A percentile compares a stretch with the other conserved stretches of the same genome.
Evolutionary conservation across 768 basidiomycete genomes (phyloP).

Genomic region (Boletus insuetus): DNA sequence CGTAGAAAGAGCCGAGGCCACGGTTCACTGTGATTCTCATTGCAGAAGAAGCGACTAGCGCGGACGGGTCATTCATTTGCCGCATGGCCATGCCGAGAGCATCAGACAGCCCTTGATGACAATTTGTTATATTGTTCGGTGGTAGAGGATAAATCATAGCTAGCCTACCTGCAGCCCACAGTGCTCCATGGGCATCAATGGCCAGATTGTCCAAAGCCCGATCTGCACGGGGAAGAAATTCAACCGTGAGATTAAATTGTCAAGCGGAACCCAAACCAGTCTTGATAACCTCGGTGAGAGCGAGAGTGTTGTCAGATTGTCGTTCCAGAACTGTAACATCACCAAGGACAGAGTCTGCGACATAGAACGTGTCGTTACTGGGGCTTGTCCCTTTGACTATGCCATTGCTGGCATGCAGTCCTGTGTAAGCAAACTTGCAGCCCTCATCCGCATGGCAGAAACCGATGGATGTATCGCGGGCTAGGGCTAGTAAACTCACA

Average conservation of each 20-base stretch:
- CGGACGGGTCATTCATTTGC: constrained; percentile 43
- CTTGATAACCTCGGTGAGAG: constrained; percentile 49
- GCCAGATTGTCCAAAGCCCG: constrained; percentile 58
- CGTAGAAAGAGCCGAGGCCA: constrained; percentile 50
- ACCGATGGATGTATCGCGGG: constrained; percentile 48
- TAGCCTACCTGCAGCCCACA: constrained; percentile 60
- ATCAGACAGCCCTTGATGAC: constrained; percentile 42
- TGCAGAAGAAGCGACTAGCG: constrained; percentile 46
- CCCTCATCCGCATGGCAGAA: constrained; percentile 61
- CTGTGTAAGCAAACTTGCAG: constrained; percentile 56
- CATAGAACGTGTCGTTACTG: constrained; percentile 62
- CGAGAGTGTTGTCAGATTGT: constrained; percentile 57
- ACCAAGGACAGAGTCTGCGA: constrained; percentile 46
- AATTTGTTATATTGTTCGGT: not conserved
- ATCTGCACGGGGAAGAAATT: constrained; percentile 33
- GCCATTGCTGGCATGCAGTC: constrained; percentile 59
- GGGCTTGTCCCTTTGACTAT: constrained; percentile 44
- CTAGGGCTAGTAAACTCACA: constrained; percentile 30
- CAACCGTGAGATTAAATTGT: not conserved
- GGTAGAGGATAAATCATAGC: not conserved
- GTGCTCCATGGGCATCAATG: constrained; percentile 53
- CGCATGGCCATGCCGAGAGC: constrained; percentile 32
- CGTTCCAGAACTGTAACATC: constrained; percentile 52
- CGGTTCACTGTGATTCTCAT: constrained; percentile 53
- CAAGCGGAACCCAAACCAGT: constrained; percentile 41